Evolutionary conservation across 495 filamentous ascomycete species (phyloP).

Genomic region (Trichoderma reesei): DNA sequence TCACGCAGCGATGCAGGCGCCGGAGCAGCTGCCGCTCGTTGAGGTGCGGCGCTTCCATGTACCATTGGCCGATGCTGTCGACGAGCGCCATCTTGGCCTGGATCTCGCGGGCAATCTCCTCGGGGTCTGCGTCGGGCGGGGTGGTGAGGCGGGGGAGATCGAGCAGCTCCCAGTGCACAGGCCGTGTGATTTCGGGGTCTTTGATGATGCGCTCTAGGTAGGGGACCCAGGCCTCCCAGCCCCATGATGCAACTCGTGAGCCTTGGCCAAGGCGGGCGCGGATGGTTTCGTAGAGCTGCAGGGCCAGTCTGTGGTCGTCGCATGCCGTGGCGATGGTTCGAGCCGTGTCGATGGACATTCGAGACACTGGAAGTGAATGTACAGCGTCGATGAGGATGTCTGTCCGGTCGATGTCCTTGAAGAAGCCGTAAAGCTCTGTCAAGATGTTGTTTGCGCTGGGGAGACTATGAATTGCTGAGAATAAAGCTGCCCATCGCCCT

Average conservation of each 20-base stretch:
- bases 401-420: neutral
- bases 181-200: neutral
- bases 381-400: neutral
- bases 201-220: neutral
- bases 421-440: neutral
- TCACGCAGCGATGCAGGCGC: constrained; percentile 28
- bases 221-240: constrained; percentile 2
- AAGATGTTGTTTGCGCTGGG: neutral
- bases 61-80: constrained; percentile 21
- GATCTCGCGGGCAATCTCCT: constrained; percentile 1
- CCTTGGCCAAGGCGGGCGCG: neutral
- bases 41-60: constrained; percentile 25
- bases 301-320: neutral
- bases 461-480: neutral
- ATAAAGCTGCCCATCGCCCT: neutral
- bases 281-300: constrained; percentile 1
- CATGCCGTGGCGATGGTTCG: neutral
- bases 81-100: constrained; percentile 18
- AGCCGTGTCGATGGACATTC: neutral
- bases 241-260: neutral
- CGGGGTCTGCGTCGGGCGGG: neutral
- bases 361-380: neutral
- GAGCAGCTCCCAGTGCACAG: neutral
- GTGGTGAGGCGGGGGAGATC: neutral
- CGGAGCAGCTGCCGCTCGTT: constrained; percentile 27